Evolutionary conservation across 768 basidiomycete species (phyloP), one percentile per base, ranked within the genome.

Genomic region (Lactarius psammicola): DNA sequence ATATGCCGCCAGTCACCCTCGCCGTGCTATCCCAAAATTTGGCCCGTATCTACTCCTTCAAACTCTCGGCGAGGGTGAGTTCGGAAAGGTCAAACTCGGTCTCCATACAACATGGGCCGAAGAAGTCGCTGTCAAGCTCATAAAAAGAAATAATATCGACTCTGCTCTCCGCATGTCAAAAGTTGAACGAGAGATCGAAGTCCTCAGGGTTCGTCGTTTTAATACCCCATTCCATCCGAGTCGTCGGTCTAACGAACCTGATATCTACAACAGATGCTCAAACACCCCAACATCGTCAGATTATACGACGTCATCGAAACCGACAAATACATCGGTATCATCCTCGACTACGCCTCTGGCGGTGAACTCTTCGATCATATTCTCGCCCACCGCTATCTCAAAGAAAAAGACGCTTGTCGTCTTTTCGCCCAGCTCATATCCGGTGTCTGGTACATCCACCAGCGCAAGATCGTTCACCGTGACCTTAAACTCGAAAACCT

Each of bases 351-450:
- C 73, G 97, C 97, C 40, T 95, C 94, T 1, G 97, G 97, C 60
- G 97, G 97, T 63, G 97, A 99, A 75, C 87, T 99, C 26, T 98
- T 99, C 77, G 97, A 99, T 78, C 94, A 98, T 77, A 99, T 99
- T 75, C 86, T 98, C 59, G 96, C 96, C 23, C 97, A 98, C 75
- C 90, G 94, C 49, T 97, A 96, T 76, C 87, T 99, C 71, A 89
- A 90, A 70, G 97, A 98, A 76, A 86, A 86, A 69, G 95, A 98
- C 73, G 97, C 97, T 1, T 87, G 92, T 69, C 95, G 91, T 75
- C 88, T 99, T 46, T 99, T 99, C 75, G 93, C 94, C 20, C 97
- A 99, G 77, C 91, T 99, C 76, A 89, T 99, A 72, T 97, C 95
- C 28, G 97, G 96, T 67, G 97, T 99, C 36, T 94, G 93, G 88